Conservation (phyloP, 192 early-diverging fungal species). For the Backusella liffmaniae region DNA sequence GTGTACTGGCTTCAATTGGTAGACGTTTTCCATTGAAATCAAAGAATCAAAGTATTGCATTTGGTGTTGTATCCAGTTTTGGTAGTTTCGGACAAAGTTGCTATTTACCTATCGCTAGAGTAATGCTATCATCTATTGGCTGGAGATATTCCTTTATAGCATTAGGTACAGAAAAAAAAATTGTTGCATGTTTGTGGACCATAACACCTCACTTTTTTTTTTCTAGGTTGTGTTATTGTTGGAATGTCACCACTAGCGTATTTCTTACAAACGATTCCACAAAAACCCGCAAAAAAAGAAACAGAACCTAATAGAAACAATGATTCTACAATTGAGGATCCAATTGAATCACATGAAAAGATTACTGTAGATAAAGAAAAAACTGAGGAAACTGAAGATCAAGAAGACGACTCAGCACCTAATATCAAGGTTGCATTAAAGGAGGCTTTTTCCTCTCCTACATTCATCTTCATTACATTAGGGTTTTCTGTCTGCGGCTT, state of each 20-base stretch:
- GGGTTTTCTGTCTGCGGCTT: slow-evolving; percentile 35
- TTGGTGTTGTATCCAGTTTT: slow-evolving; percentile 34
- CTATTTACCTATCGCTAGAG: slow-evolving; percentile 28
- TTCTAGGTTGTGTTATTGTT: slow-evolving; percentile 11
- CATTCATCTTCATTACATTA: slow-evolving; percentile 28
- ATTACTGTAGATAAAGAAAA: not conserved
- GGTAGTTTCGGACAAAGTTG: slow-evolving; percentile 37
- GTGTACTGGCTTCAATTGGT: slow-evolving; percentile 21
- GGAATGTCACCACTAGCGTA: slow-evolving; percentile 14
- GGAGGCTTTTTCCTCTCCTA: slow-evolving; percentile 19
- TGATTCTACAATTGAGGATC: not conserved
- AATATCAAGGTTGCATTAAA: slow-evolving; percentile 20
- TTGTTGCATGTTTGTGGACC: not conserved
- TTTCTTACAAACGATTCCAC: slow-evolving; percentile 24
- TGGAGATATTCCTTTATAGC: slow-evolving; percentile 28
- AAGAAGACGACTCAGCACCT: not conserved
- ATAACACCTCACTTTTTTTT: not conserved
- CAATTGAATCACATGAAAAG: not conserved
- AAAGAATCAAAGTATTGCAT: slow-evolving; percentile 28
- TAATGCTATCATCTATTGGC: slow-evolving; percentile 22
- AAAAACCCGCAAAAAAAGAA: not conserved
- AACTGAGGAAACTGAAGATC: not conserved
- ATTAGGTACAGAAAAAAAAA: slow-evolving; percentile 12
- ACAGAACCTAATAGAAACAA: not conserved
- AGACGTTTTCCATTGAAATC: slow-evolving; percentile 22